Evolutionary conservation across 345 rosid genomes (phyloP).

Genomic region (Gossypium arboreum): DNA sequence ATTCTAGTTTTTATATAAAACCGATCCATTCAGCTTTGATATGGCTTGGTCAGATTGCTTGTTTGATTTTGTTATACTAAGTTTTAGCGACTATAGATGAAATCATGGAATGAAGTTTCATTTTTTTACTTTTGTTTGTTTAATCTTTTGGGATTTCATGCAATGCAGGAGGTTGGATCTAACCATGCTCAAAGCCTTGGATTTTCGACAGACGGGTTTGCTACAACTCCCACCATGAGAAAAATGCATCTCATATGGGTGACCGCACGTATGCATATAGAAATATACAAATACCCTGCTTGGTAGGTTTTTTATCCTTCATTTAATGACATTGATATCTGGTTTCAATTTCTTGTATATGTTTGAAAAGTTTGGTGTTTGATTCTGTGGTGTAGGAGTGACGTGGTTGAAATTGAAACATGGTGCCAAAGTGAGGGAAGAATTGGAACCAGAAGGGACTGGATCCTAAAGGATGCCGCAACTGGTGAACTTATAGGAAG

Average conservation of each 20-base stretch:
- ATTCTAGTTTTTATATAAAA: neutral
- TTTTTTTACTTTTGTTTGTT: neutral
- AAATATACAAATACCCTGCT: slow-evolving; percentile 85
- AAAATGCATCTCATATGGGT: slow-evolving; percentile 97
- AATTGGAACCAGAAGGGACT: slow-evolving; percentile 93
- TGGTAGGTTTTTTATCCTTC: slow-evolving; percentile 43
- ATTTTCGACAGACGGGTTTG: slow-evolving; percentile 89
- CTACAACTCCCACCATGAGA: slow-evolving; percentile 78
- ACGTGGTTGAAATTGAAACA: slow-evolving; percentile 92
- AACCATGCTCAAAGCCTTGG: slow-evolving; percentile 87
- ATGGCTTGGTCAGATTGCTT: neutral
- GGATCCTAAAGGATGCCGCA: slow-evolving; percentile 67
- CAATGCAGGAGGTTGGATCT: slow-evolving; percentile 78
- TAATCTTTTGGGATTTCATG: slow-evolving; percentile 2
- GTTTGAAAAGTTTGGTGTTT: neutral
- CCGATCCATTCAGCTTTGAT: neutral
- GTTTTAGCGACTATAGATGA: neutral
- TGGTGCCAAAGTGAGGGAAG: slow-evolving; percentile 96
- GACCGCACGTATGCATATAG: slow-evolving; percentile 93
- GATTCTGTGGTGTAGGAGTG: slow-evolving; percentile 56
- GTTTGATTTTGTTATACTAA: neutral
- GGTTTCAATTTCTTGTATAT: neutral
- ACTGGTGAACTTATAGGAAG: slow-evolving; percentile 80
- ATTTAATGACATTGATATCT: neutral
- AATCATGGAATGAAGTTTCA: neutral